Percentiles rank a stretch among this genome's conserved stretches.
phyloP scores from a whole-genome alignment of 1,139 yeast genomes.

The Sugiyamaella novakii region DNA sequence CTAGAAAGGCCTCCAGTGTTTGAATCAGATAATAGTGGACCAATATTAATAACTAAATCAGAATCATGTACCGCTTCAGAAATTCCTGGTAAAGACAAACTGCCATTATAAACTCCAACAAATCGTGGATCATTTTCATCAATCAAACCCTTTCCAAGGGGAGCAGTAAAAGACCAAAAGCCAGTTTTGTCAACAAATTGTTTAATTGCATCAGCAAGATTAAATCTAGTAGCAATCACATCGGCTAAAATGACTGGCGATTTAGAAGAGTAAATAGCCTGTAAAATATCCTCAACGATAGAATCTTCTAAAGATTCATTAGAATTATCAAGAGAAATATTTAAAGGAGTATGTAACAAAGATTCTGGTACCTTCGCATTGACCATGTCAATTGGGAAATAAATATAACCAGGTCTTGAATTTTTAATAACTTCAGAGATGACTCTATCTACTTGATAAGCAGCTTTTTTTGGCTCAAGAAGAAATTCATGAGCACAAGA shows the following conservation, averaged over 20 bases:
- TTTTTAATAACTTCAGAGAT: conserved; percentile 55
- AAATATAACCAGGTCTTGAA: conserved; percentile 79
- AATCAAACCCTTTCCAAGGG: conserved; percentile 57
- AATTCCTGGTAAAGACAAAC: conserved; percentile 50
- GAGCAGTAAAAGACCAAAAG: conserved; percentile 51
- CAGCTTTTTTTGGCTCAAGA: conserved; percentile 51
- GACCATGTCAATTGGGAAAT: conserved; percentile 70
- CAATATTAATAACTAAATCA: conserved; percentile 45
- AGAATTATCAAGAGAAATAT: conserved; percentile 34
- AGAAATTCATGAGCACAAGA: conserved; percentile 62
- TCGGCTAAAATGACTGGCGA: conserved; percentile 70
- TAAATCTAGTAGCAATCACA: conserved; percentile 61
- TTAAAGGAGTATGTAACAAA: conserved; percentile 40
- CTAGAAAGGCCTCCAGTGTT: conserved; percentile 49
- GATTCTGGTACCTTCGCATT: conserved; percentile 48
- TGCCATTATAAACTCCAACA: conserved; percentile 68
- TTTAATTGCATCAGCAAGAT: conserved; percentile 47
- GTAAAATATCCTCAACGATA: conserved; percentile 52
- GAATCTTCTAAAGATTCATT: conserved; percentile 39
- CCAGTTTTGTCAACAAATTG: conserved; percentile 50
- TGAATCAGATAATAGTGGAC: conserved; percentile 47
- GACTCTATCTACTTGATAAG: conserved; percentile 66
- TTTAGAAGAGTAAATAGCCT: conserved; percentile 52
- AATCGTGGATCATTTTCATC: conserved; percentile 62
- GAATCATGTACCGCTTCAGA: conserved; percentile 42